Percentiles rank a stretch among this genome's conserved stretches.
Conservation (phyloP, 2,329 filamentous ascomycete genomes). For the Trichoderma atrobrunneum region DNA sequence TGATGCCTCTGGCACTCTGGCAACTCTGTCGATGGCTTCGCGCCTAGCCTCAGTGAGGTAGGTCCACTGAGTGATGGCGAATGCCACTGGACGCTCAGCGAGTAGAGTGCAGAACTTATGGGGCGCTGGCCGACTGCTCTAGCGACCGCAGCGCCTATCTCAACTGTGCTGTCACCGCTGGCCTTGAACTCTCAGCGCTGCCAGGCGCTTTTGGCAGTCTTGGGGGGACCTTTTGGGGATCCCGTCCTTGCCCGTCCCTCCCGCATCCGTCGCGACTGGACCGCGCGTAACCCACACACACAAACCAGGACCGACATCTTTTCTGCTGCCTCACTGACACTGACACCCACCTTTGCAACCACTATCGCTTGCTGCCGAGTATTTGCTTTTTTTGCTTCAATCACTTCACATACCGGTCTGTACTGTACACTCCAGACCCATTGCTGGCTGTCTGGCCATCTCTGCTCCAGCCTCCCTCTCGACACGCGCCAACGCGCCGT, state of each 20-base stretch:
- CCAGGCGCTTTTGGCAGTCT: not conserved
- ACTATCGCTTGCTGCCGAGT: not conserved
- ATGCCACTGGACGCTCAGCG: not conserved
- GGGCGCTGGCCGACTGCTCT: not conserved
- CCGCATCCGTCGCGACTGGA: slow-evolving; percentile 31
- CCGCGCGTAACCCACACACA: slow-evolving; percentile 31
- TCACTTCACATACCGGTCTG: not conserved
- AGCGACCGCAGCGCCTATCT: not conserved
- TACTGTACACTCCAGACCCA: not conserved
- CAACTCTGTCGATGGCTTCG: slow-evolving; percentile 1
- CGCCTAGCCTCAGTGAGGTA: slow-evolving; percentile 16
- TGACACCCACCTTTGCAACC: not conserved
- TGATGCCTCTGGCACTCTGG: slow-evolving; percentile 14
- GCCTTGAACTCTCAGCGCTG: not conserved
- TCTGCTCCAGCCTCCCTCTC: not conserved
- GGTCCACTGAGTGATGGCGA: slow-evolving; percentile 9
- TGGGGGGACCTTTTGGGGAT: slow-evolving; percentile 3
- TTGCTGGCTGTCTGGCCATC: not conserved
- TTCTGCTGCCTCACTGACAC: not conserved
- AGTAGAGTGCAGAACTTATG: not conserved
- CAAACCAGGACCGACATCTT: slow-evolving; percentile 12
- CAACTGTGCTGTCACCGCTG: not conserved
- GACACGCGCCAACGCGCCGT: slow-evolving; percentile 12
- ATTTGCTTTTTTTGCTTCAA: not conserved
- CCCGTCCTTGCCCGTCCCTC: slow-evolving; percentile 20